These are phyloP conservation scores for Trichoderma erinaceum DNA, from an alignment of 495 filamentous ascomycete species.

Conservation along the genomic window DNA sequence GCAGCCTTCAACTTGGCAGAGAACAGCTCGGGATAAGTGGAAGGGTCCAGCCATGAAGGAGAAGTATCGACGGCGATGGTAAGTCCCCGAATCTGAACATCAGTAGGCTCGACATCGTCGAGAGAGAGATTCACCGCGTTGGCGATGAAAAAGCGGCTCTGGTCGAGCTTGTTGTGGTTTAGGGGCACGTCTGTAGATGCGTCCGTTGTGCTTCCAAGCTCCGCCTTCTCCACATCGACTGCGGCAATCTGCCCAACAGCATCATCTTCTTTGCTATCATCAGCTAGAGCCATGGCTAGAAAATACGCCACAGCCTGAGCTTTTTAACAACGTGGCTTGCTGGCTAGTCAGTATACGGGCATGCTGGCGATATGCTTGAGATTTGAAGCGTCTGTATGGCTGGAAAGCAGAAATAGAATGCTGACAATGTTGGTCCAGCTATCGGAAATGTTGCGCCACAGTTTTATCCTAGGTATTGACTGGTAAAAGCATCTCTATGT, in stretches of 20 bases:
- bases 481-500: too few species aligned
- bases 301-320: not conserved
- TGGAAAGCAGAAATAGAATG: not conserved
- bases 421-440: not conserved
- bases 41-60: conserved; percentile 31
- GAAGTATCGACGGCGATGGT: conserved; percentile 49
- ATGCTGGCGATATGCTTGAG: not conserved
- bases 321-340: not conserved
- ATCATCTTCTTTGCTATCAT: not conserved
- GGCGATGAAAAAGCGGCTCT: conserved; percentile 22
- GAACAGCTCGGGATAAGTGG: conserved; percentile 31
- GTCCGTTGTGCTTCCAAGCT: not conserved
- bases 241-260: not conserved
- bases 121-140: conserved; percentile 47
- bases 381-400: not conserved
- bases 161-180: conserved; percentile 1
- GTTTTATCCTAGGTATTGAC: not conserved
- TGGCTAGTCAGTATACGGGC: not conserved
- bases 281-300: not conserved
- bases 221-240: not conserved
- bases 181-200: not conserved
- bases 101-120: conserved; percentile 53
- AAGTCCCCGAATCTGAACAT: conserved; percentile 50
- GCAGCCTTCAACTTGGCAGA: conserved; percentile 24
- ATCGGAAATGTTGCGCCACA: not conserved